Conservation (phyloP, 169 alveolate species). For the Plasmodium yoelii region DNA sequence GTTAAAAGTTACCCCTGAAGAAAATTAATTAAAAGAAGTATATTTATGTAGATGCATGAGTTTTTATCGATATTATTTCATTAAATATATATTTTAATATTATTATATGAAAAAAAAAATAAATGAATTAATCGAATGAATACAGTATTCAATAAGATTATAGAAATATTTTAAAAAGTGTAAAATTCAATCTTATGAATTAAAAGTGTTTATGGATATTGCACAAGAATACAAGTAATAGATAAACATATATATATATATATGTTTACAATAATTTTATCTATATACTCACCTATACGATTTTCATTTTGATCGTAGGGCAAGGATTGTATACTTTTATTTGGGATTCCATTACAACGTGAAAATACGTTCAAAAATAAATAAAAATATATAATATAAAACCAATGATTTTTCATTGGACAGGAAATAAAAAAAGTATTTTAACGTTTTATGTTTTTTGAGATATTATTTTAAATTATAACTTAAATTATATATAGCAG, state of each 20-base stretch:
- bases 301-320: not conserved
- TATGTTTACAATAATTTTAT: not conserved
- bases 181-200: not conserved
- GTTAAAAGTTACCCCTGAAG: slow-evolving; percentile 20
- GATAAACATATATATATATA: not conserved
- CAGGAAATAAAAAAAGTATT: slow-evolving; percentile 9
- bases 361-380: slow-evolving; percentile 16
- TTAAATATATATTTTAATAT: not conserved
- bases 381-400: slow-evolving; percentile 34
- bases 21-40: slow-evolving; percentile 7
- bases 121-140: not conserved
- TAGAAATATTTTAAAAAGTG: not conserved
- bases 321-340: slow-evolving; percentile 10
- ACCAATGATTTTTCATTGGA: slow-evolving; percentile 65
- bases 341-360: slow-evolving; percentile 58
- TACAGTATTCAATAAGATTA: not conserved
- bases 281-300: slow-evolving; percentile 21
- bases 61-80: not conserved
- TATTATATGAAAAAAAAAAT: not conserved
- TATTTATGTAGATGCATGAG: not conserved
- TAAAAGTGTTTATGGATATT: not conserved
- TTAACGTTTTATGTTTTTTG: slow-evolving; percentile 17
- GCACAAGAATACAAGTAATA: not conserved
- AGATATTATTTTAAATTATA: no score
- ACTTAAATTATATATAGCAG: no score